Percentiles rank a stretch among this genome's conserved stretches.
phyloP scores from a whole-genome alignment of 495 filamentous ascomycete species.

The Lentithecium fluviatile region DNA sequence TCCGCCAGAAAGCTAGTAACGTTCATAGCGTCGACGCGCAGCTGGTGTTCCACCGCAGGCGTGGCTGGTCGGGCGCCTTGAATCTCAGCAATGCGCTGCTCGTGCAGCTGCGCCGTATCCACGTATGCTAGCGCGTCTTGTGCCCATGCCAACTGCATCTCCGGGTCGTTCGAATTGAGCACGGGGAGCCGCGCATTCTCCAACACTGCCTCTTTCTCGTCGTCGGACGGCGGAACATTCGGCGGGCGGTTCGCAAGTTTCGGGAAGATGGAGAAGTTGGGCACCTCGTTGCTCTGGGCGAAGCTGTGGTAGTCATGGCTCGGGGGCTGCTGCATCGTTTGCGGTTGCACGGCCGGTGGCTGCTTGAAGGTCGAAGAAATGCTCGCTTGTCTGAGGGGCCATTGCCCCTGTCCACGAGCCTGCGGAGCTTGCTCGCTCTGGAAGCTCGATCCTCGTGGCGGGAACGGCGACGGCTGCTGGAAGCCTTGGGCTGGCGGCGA shows the following conservation, averaged over 20 bases:
- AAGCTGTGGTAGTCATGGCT: conserved; percentile 40
- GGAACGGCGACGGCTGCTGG: conserved; percentile 25
- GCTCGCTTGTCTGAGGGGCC: conserved; percentile 27
- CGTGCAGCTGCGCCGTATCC: conserved; percentile 74
- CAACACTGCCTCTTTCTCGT: conserved; percentile 84
- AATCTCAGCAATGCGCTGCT: conserved; percentile 62
- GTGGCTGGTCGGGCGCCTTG: conserved; percentile 68
- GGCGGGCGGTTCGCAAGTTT: conserved; percentile 74
- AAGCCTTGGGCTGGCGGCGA: conserved; percentile 26
- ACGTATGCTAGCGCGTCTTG: conserved; percentile 88
- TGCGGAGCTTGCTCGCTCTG: conserved; percentile 11
- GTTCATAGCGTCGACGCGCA: conserved; percentile 84
- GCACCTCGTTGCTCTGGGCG: conserved; percentile 39
- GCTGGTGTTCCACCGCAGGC: conserved; percentile 80
- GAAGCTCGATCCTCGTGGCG: conserved; percentile 26
- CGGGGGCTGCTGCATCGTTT: conserved; percentile 38
- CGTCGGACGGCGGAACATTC: conserved; percentile 91
- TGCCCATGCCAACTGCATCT: conserved; percentile 96
- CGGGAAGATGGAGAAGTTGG: conserved; percentile 90
- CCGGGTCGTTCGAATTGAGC: conserved; percentile 88
- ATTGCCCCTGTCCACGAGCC: conserved; percentile 10
- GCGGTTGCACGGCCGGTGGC: conserved; percentile 33
- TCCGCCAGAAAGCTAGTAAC: conserved; percentile 86
- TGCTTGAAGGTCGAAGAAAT: conserved; percentile 36
- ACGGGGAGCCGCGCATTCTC: conserved; percentile 79